Base-by-base conservation (phyloP, 768 basidiomycete species). In the Suillus plorans region DNA sequence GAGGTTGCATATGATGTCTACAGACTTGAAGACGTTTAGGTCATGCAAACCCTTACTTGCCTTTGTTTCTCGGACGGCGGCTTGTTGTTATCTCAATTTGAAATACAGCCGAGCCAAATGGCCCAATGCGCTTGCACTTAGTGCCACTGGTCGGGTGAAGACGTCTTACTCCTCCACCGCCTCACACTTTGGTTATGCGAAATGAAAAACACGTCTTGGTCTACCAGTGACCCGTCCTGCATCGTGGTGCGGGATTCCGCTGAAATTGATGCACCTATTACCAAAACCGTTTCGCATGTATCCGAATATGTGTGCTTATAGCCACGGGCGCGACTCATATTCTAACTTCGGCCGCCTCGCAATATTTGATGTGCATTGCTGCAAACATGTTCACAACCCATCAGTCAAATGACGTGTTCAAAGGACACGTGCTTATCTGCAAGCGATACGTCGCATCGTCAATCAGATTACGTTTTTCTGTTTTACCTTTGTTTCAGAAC, bases 1-100 rank as follows among this genome's bases (percentile, higher is more conserved):
- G 82, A 85, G 70, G 82, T 86, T 57, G 85, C 82, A 5, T 85
- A 85, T 66, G 84, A 86, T 66, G 82, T 87, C 2, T 84, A 85
- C 71, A 80, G 77, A 52, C 71, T 84, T 3, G 81, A 84, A 70
- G 76, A 81, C 66, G 73, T 81, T 59, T 80, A 69, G 81, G 9
- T 14, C 36, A 53, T 25, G 28, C 61, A 41, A 39, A 13, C 52
- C 50, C 20, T 41, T n/a, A 42, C 20, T n/a, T 22, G 36, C 59
- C 20, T 61, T n/a, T 42, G 36, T 64, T 22, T 41, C 42, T 62
- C 34, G 41, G 60, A 63, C 18, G 47, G 13, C 31, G 47, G 13
- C 31, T 37, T 14, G 31, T 20, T 47, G 37, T 55, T 34, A 34
- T 55, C 53, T 31, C 1, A 4, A 12, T 59, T 42, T 42, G 25